Percentiles rank a stretch among this genome's conserved stretches.
These are phyloP conservation scores for Carpinus fangiana DNA, from an alignment of 306 rosid species.

Conservation along the genomic window DNA sequence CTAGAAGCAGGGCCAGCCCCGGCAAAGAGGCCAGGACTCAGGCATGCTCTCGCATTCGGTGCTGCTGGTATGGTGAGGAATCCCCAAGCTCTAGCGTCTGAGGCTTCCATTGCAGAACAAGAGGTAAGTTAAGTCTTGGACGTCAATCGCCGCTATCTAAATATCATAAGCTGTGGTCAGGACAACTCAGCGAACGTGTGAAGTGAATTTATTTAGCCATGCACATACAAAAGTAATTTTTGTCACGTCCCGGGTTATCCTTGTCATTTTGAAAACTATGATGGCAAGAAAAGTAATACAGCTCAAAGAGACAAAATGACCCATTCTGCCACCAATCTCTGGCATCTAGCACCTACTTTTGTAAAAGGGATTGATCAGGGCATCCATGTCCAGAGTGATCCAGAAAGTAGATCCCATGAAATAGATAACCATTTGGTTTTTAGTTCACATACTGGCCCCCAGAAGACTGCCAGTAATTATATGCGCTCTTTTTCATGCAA, in stretches of 20 bases:
- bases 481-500: background rate
- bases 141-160: background rate
- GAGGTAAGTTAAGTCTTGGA: constrained; percentile 18
- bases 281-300: background rate
- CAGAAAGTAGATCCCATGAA: background rate
- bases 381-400: background rate
- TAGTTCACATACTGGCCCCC: background rate
- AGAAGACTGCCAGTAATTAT: background rate
- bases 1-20: background rate
- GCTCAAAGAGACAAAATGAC: background rate
- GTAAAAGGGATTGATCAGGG: background rate
- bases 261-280: background rate
- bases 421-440: background rate
- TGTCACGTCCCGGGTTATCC: background rate
- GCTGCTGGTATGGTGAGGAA: background rate
- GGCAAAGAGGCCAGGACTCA: constrained; percentile 13
- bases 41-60: constrained; percentile 5
- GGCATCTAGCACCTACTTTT: background rate
- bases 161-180: constrained; percentile 6
- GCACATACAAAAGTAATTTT: background rate
- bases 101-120: constrained; percentile 25
- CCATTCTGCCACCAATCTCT: background rate
- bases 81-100: constrained; percentile 27
- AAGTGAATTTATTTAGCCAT: background rate
- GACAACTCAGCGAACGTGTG: background rate